phyloP scores from a whole-genome alignment of 2,329 filamentous ascomycete species.

The Ophidiomyces ophidiicola region DNA sequence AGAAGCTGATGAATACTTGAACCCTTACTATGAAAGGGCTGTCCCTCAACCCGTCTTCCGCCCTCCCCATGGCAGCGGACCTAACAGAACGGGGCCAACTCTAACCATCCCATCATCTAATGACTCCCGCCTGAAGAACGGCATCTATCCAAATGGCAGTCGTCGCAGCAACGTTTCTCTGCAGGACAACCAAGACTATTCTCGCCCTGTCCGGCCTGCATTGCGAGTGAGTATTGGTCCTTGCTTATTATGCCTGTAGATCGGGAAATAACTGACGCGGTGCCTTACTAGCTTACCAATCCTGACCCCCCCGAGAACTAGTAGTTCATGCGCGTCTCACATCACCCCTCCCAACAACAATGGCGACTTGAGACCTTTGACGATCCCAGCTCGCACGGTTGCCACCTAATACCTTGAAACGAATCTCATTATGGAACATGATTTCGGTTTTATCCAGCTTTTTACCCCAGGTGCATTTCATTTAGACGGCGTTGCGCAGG shows the following conservation, averaged over 20 bases:
- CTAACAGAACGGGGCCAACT: constrained; percentile 1
- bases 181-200: constrained; percentile 39
- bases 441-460: not conserved
- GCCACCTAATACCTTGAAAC: not conserved
- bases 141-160: constrained; percentile 31
- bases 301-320: constrained; percentile 11
- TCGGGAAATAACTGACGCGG: constrained; percentile 1
- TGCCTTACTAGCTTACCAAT: constrained; percentile 14
- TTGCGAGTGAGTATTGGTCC: constrained; percentile 27
- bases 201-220: constrained; percentile 34
- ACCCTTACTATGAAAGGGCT: constrained; percentile 20
- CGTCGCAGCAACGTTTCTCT: constrained; percentile 36
- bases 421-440: constrained; percentile 6
- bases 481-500: constrained; percentile 8
- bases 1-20: constrained; percentile 6
- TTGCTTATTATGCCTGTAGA: not conserved
- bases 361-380: not conserved
- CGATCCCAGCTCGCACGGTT: not conserved
- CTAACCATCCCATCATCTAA: constrained; percentile 26
- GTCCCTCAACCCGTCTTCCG: constrained; percentile 15
- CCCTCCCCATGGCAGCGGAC: constrained; percentile 2
- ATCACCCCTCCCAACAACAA: not conserved
- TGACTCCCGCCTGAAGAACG: constrained; percentile 36
- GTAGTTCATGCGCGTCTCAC: not conserved
- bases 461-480: constrained; percentile 4